Evolutionary conservation across 2,329 filamentous ascomycete genomes (phyloP).

Genomic region (Epicoccum sorghinum): DNA sequence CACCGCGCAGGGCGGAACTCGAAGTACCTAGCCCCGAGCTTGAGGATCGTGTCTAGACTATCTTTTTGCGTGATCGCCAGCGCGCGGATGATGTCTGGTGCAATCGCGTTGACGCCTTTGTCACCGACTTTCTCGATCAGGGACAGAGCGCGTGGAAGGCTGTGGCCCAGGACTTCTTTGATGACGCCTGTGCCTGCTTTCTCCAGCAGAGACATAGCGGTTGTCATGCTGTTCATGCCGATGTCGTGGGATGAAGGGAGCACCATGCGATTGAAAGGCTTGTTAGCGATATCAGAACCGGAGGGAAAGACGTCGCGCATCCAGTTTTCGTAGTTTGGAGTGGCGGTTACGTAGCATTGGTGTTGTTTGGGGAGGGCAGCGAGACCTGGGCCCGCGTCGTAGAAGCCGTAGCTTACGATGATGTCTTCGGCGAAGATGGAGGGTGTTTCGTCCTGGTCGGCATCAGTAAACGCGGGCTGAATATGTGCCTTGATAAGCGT

Average conservation of each 20-base stretch:
- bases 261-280: constrained; percentile 53
- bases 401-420: constrained; percentile 56
- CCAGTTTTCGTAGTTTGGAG: constrained; percentile 53
- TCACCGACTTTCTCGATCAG: constrained; percentile 40
- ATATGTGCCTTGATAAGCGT: no score
- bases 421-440: constrained; percentile 44
- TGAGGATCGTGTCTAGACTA: constrained; percentile 51
- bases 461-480: no score
- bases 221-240: constrained; percentile 60
- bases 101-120: constrained; percentile 36
- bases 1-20: constrained; percentile 59
- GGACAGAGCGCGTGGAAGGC: constrained; percentile 29
- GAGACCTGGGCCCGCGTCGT: constrained; percentile 55
- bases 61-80: constrained; percentile 61
- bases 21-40: constrained; percentile 58
- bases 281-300: constrained; percentile 47
- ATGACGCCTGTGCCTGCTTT: constrained; percentile 43
- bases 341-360: constrained; percentile 54
- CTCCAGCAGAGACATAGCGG: constrained; percentile 48
- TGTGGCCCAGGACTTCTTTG: constrained; percentile 38
- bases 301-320: constrained; percentile 52
- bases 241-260: constrained; percentile 57
- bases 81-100: constrained; percentile 54
- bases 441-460: constrained; percentile 29
- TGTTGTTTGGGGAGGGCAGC: constrained; percentile 52